These are phyloP conservation scores for Cryomyces minteri DNA, from an alignment of 495 filamentous ascomycete species.

Conservation along the genomic window DNA sequence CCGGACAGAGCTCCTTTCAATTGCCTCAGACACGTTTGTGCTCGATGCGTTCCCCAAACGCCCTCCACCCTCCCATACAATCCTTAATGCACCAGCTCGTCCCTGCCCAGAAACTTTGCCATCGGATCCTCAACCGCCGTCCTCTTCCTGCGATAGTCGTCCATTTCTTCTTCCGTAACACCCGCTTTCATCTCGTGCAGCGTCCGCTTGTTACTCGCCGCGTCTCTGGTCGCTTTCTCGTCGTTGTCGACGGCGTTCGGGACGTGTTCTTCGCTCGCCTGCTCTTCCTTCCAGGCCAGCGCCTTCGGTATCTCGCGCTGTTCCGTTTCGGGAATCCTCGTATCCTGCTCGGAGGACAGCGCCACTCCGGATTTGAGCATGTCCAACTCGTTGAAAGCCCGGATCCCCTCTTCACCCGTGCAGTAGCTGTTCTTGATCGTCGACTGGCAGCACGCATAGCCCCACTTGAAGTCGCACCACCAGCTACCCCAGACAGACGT, in stretches of 20 bases:
- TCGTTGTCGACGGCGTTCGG: slow-evolving; percentile 17
- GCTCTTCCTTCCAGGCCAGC: slow-evolving; percentile 19
- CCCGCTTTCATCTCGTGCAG: slow-evolving; percentile 58
- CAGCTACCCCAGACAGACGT: slow-evolving; percentile 90
- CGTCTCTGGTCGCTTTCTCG: slow-evolving; percentile 19
- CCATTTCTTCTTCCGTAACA: slow-evolving; percentile 64
- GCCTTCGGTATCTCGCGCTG: slow-evolving; percentile 11
- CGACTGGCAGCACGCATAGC: slow-evolving; percentile 92
- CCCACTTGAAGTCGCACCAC: slow-evolving; percentile 93
- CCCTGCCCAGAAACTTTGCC: slow-evolving; percentile 52
- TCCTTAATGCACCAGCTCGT: slow-evolving; percentile 23
- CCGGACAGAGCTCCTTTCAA: too few relatives aligned
- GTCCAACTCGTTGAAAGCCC: slow-evolving; percentile 49
- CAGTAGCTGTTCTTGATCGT: slow-evolving; percentile 92
- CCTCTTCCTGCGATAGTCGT: slow-evolving; percentile 58
- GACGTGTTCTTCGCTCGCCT: slow-evolving; percentile 14
- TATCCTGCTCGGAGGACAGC: slow-evolving; percentile 12
- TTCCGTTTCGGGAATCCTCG: slow-evolving; percentile 5
- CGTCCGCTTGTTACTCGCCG: slow-evolving; percentile 44
- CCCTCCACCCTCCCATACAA: too few relatives aligned
- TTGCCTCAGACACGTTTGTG: too few relatives aligned
- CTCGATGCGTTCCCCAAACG: too few relatives aligned
- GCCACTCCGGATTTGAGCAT: slow-evolving; percentile 33
- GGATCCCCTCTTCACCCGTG: slow-evolving; percentile 71
- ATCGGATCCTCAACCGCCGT: slow-evolving; percentile 64